Conservation (phyloP, 2,329 filamentous ascomycete species). For the Chalaropsis thielavioides region DNA sequence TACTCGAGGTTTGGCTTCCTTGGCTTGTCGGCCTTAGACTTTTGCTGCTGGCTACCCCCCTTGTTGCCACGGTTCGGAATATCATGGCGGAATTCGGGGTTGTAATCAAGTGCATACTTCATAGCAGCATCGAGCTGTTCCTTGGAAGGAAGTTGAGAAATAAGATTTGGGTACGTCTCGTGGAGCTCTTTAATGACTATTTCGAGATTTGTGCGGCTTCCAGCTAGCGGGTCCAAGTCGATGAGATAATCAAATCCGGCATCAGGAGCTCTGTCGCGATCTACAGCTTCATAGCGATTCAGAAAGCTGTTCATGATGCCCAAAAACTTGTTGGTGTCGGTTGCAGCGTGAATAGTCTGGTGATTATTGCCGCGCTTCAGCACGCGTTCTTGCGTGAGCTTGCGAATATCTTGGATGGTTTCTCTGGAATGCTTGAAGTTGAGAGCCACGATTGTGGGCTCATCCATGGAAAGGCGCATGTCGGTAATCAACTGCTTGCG, state of each 20-base stretch:
- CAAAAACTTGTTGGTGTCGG: constrained; percentile 58
- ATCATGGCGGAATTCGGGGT: constrained; percentile 59
- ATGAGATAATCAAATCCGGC: constrained; percentile 71
- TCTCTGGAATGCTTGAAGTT: constrained; percentile 78
- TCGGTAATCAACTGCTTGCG: constrained; percentile 77
- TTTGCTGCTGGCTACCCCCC: constrained; percentile 24
- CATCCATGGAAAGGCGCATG: constrained; percentile 45
- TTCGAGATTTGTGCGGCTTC: constrained; percentile 79
- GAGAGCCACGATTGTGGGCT: constrained; percentile 64
- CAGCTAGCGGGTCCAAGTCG: constrained; percentile 60
- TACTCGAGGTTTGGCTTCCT: constrained; percentile 42
- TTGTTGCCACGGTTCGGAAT: constrained; percentile 44
- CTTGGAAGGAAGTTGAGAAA: constrained; percentile 54
- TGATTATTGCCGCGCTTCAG: constrained; percentile 85
- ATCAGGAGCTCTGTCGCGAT: constrained; percentile 55
- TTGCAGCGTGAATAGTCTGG: constrained; percentile 85
- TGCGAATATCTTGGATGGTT: constrained; percentile 56
- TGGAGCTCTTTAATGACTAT: constrained; percentile 58
- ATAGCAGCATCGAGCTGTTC: constrained; percentile 71
- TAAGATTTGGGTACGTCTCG: constrained; percentile 60
- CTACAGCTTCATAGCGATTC: constrained; percentile 64
- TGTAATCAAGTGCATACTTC: constrained; percentile 58
- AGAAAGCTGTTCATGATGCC: constrained; percentile 94
- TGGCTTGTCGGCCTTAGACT: constrained; percentile 19
- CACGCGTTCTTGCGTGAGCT: constrained; percentile 64